Conservation (phyloP, 345 rosid species). For the Sisymbrium irio region DNA sequence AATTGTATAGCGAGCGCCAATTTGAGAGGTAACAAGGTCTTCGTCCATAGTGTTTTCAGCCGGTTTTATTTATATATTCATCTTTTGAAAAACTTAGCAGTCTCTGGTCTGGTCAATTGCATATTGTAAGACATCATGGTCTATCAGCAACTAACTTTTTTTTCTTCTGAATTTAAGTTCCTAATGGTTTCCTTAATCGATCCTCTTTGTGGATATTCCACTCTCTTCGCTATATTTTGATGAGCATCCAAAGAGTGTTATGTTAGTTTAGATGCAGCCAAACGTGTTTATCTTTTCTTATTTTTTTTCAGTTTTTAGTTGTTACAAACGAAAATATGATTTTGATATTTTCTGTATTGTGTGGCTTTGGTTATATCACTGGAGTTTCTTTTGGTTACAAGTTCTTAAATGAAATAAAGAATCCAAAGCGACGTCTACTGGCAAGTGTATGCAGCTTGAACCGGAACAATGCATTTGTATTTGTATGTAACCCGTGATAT, state of each 20-base stretch:
- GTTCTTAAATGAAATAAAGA: too few relatives aligned
- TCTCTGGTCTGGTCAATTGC: constrained; percentile 36
- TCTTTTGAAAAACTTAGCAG: constrained; percentile 16
- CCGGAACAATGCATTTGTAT: too few relatives aligned
- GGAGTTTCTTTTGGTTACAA: too few relatives aligned
- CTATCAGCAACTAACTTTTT: constrained; percentile 35
- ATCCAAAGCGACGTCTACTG: too few relatives aligned
- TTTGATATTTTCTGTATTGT: neutral
- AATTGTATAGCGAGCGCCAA: constrained; percentile 30
- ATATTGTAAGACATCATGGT: constrained; percentile 36
- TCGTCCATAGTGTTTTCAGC: constrained; percentile 28
- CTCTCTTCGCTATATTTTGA: neutral
- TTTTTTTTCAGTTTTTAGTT: neutral
- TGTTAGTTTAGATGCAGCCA: neutral
- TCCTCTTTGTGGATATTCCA: neutral
- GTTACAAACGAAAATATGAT: neutral
- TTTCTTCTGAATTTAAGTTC: constrained; percentile 11
- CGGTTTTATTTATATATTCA: constrained; percentile 1
- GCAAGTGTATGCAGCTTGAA: too few relatives aligned
- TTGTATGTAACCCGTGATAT: too few relatives aligned
- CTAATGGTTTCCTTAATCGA: constrained; percentile 20
- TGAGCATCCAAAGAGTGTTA: neutral
- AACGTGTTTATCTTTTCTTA: neutral
- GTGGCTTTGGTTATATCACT: neutral
- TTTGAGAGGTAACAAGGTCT: constrained; percentile 32